Conservation (phyloP, 2,329 filamentous ascomycete species). For the Atkinsonella hypoxylon region DNA sequence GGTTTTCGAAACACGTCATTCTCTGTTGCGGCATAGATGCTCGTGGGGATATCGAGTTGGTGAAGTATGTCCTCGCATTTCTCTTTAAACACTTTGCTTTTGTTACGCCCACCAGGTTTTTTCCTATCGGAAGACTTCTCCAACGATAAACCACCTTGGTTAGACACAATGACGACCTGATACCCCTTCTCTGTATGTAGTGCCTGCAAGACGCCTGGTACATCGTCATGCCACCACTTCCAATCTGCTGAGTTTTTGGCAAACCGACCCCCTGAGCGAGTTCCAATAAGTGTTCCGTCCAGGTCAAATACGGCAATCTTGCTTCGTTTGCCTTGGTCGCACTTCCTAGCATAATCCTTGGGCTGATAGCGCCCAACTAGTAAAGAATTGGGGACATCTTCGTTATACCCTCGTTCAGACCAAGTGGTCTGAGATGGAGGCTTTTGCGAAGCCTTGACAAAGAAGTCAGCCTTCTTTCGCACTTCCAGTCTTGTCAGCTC, state of each 20-base stretch:
- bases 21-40: slow-evolving; percentile 74
- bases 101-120: slow-evolving; percentile 48
- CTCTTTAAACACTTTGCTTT: slow-evolving; percentile 68
- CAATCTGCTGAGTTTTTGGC: slow-evolving; percentile 62
- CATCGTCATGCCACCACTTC: slow-evolving; percentile 79
- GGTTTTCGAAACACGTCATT: slow-evolving; percentile 82
- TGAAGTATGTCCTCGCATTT: slow-evolving; percentile 61
- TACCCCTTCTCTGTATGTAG: slow-evolving; percentile 61
- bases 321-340: slow-evolving; percentile 21
- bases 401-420: slow-evolving; percentile 47
- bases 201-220: slow-evolving; percentile 54
- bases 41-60: slow-evolving; percentile 62
- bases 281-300: slow-evolving; percentile 77
- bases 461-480: slow-evolving; percentile 68
- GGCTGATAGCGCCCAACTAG: slow-evolving; percentile 63
- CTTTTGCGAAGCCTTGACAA: slow-evolving; percentile 77
- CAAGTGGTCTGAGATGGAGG: slow-evolving; percentile 64
- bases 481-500: slow-evolving; percentile 29
- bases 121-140: slow-evolving; percentile 58
- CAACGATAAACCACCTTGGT: slow-evolving; percentile 74
- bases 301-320: slow-evolving; percentile 65
- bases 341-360: slow-evolving; percentile 18
- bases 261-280: slow-evolving; percentile 71
- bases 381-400: slow-evolving; percentile 43
- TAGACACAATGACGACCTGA: slow-evolving; percentile 69